Evolutionary conservation across 2,329 filamentous ascomycete species (phyloP).

Genomic region (Elsinoe necatrix): DNA sequence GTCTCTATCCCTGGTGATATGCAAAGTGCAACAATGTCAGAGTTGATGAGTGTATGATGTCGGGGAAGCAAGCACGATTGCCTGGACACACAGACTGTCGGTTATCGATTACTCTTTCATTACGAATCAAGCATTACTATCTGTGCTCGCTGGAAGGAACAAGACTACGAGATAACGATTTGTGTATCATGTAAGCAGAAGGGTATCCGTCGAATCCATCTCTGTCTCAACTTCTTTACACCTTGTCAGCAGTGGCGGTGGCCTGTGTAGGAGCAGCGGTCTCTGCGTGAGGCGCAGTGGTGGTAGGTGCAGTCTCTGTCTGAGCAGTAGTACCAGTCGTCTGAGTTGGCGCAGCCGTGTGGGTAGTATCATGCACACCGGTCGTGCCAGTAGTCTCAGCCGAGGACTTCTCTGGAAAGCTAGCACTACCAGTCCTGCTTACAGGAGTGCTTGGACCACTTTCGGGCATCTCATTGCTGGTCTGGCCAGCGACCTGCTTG

Average conservation of each 20-base stretch:
- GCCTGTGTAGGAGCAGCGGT: conserved; percentile 12
- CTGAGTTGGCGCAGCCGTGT: conserved; percentile 16
- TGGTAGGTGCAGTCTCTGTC: not conserved
- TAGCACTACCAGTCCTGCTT: conserved; percentile 15
- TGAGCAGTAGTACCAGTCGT: conserved; percentile 17
- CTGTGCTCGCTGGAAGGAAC: not conserved
- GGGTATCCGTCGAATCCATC: not conserved
- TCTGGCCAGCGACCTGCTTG: conserved; percentile 47
- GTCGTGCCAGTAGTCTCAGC: conserved; percentile 1
- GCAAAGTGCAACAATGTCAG: too few relatives aligned
- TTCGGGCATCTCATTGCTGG: conserved; percentile 34
- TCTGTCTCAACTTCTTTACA: not conserved
- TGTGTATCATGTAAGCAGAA: not conserved
- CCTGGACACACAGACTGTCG: not conserved
- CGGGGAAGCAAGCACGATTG: not conserved
- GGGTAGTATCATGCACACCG: not conserved
- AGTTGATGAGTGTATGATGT: too few relatives aligned
- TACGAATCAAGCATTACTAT: conserved; percentile 6
- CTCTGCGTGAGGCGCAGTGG: not conserved
- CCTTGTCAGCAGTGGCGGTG: conserved; percentile 10
- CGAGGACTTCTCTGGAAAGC: not conserved
- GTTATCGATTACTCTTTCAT: not conserved
- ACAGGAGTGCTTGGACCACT: conserved; percentile 31
- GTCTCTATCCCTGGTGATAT: too few relatives aligned
- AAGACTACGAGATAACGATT: not conserved